Percentiles rank a stretch among this genome's conserved stretches.
Conservation (phyloP, 2,329 filamentous ascomycete species). For the Purpureocillium lavendulum region DNA sequence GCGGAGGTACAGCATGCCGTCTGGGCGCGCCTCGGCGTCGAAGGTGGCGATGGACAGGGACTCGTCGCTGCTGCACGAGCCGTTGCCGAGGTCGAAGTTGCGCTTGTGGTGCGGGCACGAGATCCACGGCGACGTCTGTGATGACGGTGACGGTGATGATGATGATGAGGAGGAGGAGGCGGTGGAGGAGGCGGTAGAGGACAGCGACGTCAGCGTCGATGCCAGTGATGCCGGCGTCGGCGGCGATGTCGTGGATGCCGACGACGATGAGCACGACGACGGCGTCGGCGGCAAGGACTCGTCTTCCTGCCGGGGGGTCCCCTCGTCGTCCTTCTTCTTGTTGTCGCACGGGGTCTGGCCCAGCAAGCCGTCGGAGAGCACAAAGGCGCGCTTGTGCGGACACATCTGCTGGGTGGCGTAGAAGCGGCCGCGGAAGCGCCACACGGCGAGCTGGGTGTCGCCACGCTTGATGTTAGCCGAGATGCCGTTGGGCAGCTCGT, state of each 20-base stretch:
- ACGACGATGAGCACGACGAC: neutral
- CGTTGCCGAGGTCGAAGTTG: slow-evolving; percentile 70
- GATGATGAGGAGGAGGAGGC: no score
- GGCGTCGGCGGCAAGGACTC: no score
- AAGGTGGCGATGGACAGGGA: slow-evolving; percentile 77
- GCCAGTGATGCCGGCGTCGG: neutral
- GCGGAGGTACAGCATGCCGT: slow-evolving; percentile 73
- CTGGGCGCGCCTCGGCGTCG: slow-evolving; percentile 59
- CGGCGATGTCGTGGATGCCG: slow-evolving; percentile 13
- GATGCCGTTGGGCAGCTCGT: slow-evolving; percentile 61
- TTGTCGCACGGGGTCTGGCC: slow-evolving; percentile 47
- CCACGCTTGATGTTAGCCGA: slow-evolving; percentile 74
- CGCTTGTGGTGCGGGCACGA: slow-evolving; percentile 85
- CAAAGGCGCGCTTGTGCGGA: slow-evolving; percentile 83
- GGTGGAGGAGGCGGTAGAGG: no score
- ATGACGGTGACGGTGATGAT: no score
- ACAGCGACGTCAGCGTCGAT: no score
- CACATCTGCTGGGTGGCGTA: slow-evolving; percentile 93
- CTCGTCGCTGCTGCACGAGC: slow-evolving; percentile 67
- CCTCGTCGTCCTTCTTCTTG: neutral
- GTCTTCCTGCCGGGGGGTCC: no score
- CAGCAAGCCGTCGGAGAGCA: slow-evolving; percentile 78
- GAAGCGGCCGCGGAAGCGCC: slow-evolving; percentile 72
- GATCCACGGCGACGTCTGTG: slow-evolving; percentile 54
- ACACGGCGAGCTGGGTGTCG: slow-evolving; percentile 82